Evolutionary conservation across 768 basidiomycete genomes (phyloP).

Genomic region (Lentinula raphanica): DNA sequence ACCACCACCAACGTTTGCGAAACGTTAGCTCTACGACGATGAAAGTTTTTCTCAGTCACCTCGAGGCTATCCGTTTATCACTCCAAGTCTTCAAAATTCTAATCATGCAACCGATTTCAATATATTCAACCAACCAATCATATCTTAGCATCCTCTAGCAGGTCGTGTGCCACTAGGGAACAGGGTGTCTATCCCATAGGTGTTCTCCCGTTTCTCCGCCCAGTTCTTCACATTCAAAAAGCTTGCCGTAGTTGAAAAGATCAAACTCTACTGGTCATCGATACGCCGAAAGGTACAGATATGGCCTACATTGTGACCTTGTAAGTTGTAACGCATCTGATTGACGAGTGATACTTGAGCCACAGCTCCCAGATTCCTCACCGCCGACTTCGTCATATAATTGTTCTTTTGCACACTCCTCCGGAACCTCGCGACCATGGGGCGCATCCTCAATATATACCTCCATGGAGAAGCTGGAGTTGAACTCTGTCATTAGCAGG

Average conservation of each 20-base stretch:
- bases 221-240: slow-evolving; percentile 7
- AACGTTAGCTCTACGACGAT: too few relatives aligned
- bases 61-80: too few relatives aligned
- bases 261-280: neutral
- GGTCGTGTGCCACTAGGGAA: too few relatives aligned
- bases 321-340: too few relatives aligned
- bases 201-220: slow-evolving; percentile 35
- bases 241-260: neutral
- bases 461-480: slow-evolving; percentile 1
- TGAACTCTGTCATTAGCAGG: slow-evolving; percentile 7
- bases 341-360: neutral
- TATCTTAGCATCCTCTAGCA: too few relatives aligned
- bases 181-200: too few relatives aligned
- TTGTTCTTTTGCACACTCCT: slow-evolving; percentile 20
- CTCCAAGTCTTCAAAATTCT: too few relatives aligned
- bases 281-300: neutral
- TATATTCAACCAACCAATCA: too few relatives aligned
- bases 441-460: slow-evolving; percentile 7
- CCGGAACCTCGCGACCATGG: slow-evolving; percentile 14
- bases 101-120: too few relatives aligned
- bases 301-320: neutral
- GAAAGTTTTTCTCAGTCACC: too few relatives aligned
- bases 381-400: slow-evolving; percentile 5
- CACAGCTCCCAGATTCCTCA: slow-evolving; percentile 5
- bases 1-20: too few relatives aligned